Base-by-base conservation (phyloP, 1,284 basidiomycete species). In the Papiliotrema terrestris region DNA sequence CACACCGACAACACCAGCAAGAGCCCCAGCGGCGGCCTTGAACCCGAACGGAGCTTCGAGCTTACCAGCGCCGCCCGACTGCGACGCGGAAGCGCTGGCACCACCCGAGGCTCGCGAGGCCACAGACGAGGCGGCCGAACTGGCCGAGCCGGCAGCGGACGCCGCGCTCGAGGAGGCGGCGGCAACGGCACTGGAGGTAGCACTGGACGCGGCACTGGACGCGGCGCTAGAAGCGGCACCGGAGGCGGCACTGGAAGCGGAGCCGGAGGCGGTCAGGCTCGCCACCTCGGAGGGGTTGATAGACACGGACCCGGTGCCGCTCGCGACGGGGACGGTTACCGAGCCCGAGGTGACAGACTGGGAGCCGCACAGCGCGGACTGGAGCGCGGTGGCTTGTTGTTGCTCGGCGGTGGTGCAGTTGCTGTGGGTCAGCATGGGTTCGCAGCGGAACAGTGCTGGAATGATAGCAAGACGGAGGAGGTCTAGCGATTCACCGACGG, bases 371-470 rank as follows among this genome's bases (percentile, higher is more conserved):
- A 71, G 54, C 44, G 66, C 52, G 2, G 36, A 19, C 56, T 71
- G 66, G 32, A 71, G 62, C 17, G 56, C 56, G 26, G 52, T 25
- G 19, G 67, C 69, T 23, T 60, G 43, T 20, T 59, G 49, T 44
- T 69, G 57, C 38, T 73, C 73, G 19, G 53, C 44, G 1, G 66
- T 25, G 25, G 72, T 64, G 58, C 73, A 75, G 61, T 66, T 67
- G 36, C 60, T 62, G 35, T 49, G 6, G 14, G 52, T 46, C 41
- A 52, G 51, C 26, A n/a, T 26, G 51, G 20, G 25, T 32, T 8
- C 32, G 44, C 13, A 39, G 29, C 5, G 29, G n/a, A n/a, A n/a
- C n/a, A n/a, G n/a, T n/a, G n/a, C n/a, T 11, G 29, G 29, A 11
- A 6, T 32, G 29, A 11, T 11, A 32, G 29, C 29, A 11, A 6